phyloP scores from a whole-genome alignment of 176 grass and related monocot species.

The Leersia perrieri region DNA sequence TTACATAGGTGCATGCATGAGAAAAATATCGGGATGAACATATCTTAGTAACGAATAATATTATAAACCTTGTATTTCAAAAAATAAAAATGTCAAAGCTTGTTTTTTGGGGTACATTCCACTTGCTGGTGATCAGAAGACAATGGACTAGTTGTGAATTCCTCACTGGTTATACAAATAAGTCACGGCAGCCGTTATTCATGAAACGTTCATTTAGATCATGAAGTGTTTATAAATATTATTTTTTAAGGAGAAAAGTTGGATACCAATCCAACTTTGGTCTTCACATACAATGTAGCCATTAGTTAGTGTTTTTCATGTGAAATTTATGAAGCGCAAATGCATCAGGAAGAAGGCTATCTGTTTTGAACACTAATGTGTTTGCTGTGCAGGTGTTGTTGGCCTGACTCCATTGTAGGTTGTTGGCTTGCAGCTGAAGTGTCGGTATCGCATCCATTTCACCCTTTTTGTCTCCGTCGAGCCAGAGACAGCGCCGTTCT shows the following conservation, averaged over 20 bases:
- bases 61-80: not conserved
- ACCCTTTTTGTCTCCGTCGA: slow-evolving; percentile 15
- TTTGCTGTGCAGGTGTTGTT: slow-evolving; percentile 75
- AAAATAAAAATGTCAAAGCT: not conserved
- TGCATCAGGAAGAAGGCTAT: not conserved
- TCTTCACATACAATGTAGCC: not conserved
- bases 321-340: not conserved
- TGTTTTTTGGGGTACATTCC: not conserved
- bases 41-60: not conserved
- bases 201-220: not conserved
- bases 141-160: not conserved
- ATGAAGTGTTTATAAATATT: not conserved
- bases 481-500: slow-evolving; percentile 8
- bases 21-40: not conserved
- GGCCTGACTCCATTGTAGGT: slow-evolving; percentile 69
- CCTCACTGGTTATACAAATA: not conserved
- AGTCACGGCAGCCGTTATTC: not conserved
- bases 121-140: not conserved
- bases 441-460: not conserved
- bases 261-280: no score
- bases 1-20: not conserved
- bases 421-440: not conserved
- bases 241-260: no score
- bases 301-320: not conserved
- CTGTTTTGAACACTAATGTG: not conserved